phyloP scores from a whole-genome alignment of 2,329 filamentous ascomycete genomes.

The Colletotrichum sp. region DNA sequence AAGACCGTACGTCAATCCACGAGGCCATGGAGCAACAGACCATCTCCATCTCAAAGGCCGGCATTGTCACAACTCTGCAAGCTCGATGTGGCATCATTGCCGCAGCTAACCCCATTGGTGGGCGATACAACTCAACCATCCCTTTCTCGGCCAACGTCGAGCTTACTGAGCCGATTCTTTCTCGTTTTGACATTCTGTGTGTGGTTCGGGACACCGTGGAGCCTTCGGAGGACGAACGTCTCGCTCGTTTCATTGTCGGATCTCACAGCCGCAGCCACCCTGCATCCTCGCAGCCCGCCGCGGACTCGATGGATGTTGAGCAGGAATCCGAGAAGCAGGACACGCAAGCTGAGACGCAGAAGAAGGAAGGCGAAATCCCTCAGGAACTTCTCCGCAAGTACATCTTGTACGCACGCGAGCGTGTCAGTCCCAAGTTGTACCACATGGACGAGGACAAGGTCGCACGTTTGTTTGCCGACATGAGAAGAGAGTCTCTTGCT shows the following conservation, averaged over 20 bases:
- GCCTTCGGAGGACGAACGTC: constrained; percentile 86
- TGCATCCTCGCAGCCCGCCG: constrained; percentile 50
- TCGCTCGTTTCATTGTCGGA: constrained; percentile 93
- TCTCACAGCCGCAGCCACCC: constrained; percentile 93
- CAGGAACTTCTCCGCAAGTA: constrained; percentile 95
- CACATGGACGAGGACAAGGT: constrained; percentile 99
- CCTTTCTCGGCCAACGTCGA: constrained; percentile 97
- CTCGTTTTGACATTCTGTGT: constrained; percentile 96
- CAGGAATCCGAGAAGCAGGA: constrained; percentile 52
- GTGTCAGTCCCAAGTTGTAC: constrained; percentile 89
- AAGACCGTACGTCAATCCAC: constrained; percentile 97
- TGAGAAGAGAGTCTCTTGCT: constrained; percentile 89
- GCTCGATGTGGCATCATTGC: constrained; percentile 96
- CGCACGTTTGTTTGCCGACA: constrained; percentile 91
- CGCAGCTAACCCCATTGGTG: constrained; percentile 94
- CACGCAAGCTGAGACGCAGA: constrained; percentile 34
- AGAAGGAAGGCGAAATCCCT: constrained; percentile 74
- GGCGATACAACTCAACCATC: constrained; percentile 94
- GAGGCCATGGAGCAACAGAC: constrained; percentile 99
- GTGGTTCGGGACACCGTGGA: constrained; percentile 97
- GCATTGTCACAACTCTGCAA: constrained; percentile 96
- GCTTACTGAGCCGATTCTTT: constrained; percentile 94
- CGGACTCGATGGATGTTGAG: constrained; percentile 67
- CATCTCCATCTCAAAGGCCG: constrained; percentile 97
- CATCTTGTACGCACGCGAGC: constrained; percentile 92